Base-by-base conservation (phyloP, 176 grass and related monocot genomes). In the Pharus latifolius region DNA sequence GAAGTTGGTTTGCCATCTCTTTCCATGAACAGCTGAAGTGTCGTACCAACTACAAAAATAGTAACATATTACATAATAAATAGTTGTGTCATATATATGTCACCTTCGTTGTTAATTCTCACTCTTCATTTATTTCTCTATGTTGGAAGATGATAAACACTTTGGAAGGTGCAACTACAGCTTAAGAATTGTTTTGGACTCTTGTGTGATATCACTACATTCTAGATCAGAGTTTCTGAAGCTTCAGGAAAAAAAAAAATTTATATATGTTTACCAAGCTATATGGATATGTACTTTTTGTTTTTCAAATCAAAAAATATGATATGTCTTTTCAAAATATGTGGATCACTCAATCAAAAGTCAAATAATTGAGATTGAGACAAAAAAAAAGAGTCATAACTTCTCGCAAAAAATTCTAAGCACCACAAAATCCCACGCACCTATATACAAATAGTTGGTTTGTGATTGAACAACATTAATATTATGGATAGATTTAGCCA, bases 101-200 rank as follows among this genome's bases (percentile, higher is more conserved):
- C 56, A 42, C 17, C 23, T 15, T 63, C 56, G 18, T 3, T 53
- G 3, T 52, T 16, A 72, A 56, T 53, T 32, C 22, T 43, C 59
- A 10, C 14, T 38, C 3, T 23, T 23, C 56, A 16, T 16, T 27
- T 49, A 11, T 78, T 14, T 69, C 9, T 58, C 7, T 9, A 33
- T 12, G 28, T 17, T 7, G 19, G 34, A 29, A 54, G 33, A 41
- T 23, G 35, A 43, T 16, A 24, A 50, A 63, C 67, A 45, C n/a
- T 63, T 54, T 46, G 78, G 48, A 64, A 64, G 58, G 78, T 80
- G 13, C 38, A 73, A 80, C 68, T 18, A 6, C 58, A 34, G 26
- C 57, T 34, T 11, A 35, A 53, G 47, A 46, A 30, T 46, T 38
- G 6, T 9, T 38, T 38, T 37, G 45, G 30, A 37, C 8, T 51